Base-by-base conservation (phyloP, 768 basidiomycete species). In the Austroboletus eburneus region DNA sequence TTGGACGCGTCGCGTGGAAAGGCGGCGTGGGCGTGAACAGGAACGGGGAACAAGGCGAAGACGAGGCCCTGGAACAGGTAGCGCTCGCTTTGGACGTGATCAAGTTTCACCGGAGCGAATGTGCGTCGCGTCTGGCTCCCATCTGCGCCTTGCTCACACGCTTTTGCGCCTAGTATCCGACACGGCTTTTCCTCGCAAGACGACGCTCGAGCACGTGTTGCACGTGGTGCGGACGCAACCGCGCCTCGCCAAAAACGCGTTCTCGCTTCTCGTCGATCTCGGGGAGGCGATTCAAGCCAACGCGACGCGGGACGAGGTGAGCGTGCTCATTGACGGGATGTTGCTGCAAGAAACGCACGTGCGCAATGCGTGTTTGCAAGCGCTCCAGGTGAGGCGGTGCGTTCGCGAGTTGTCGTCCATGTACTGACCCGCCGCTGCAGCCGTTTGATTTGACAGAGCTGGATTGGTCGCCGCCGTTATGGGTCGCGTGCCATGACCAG, bases 371-470 rank as follows among this genome's bases (percentile, higher is more conserved):
- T 91, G 89, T 58, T 69, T 98, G n/a, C 92, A 94, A 57, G 77
- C 93, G 1, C 72, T 98, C 3, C 91, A 93, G 77, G 93, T 91
- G 39, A n/a, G n/a, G n/a, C n/a, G n/a, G n/a, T n/a, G n/a, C n/a
- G n/a, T n/a, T n/a, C n/a, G n/a, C n/a, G n/a, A n/a, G n/a, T n/a
- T n/a, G n/a, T n/a, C n/a, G n/a, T n/a, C n/a, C n/a, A n/a, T n/a
- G n/a, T n/a, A n/a, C n/a, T n/a, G n/a, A n/a, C n/a, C n/a, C n/a
- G n/a, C n/a, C n/a, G n/a, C n/a, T 27, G 27, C 49, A 97, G 91
- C 87, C 93, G 0, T 86, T 98, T 54, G 96, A 98, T 66, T 65
- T 98, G 39, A 97, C 94, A 0, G 95, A 98, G 39, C 63, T 91
- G 30, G 93, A 96, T 50, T 99, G 93, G 87, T 89, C 87, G 2